Conservation (phyloP, 495 filamentous ascomycete genomes). For the Hypomontagnella submonticulosa region DNA sequence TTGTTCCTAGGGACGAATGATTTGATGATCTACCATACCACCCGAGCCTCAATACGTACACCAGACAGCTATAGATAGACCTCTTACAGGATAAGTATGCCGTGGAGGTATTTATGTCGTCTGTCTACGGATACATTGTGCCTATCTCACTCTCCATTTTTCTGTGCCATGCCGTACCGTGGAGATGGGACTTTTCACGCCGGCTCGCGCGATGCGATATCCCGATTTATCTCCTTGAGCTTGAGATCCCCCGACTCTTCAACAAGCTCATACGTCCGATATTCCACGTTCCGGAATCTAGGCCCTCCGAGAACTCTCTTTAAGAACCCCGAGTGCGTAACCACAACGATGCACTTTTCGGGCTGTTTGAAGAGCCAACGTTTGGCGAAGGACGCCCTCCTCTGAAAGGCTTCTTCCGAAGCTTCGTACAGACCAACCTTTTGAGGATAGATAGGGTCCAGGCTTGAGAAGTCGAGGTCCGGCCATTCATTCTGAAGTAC, state of each 20-base stretch:
- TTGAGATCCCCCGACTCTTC: slow-evolving; percentile 46
- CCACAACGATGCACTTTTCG: slow-evolving; percentile 64
- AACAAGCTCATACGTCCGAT: slow-evolving; percentile 59
- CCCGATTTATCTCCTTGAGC: slow-evolving; percentile 44
- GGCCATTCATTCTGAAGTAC: slow-evolving; percentile 56
- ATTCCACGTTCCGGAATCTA: slow-evolving; percentile 61
- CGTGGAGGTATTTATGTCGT: no score
- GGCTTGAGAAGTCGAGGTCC: slow-evolving; percentile 55
- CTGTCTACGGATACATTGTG: no score
- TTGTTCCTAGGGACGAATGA: no score
- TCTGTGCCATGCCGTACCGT: no score
- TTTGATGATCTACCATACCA: no score
- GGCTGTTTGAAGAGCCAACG: slow-evolving; percentile 55
- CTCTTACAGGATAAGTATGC: no score
- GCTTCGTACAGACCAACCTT: slow-evolving; percentile 60
- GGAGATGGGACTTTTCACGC: no score
- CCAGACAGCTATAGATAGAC: no score
- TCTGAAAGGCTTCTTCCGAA: slow-evolving; percentile 51
- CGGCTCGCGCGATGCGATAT: no score
- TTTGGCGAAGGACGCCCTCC: slow-evolving; percentile 54
- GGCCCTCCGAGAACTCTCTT: slow-evolving; percentile 49
- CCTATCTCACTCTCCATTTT: no score
- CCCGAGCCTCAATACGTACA: background rate
- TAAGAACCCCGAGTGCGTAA: slow-evolving; percentile 63
- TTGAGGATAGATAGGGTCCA: slow-evolving; percentile 60